These are phyloP conservation scores for Triticum turgidum DNA, from an alignment of 176 grass and related monocot species.

Conservation along the genomic window DNA sequence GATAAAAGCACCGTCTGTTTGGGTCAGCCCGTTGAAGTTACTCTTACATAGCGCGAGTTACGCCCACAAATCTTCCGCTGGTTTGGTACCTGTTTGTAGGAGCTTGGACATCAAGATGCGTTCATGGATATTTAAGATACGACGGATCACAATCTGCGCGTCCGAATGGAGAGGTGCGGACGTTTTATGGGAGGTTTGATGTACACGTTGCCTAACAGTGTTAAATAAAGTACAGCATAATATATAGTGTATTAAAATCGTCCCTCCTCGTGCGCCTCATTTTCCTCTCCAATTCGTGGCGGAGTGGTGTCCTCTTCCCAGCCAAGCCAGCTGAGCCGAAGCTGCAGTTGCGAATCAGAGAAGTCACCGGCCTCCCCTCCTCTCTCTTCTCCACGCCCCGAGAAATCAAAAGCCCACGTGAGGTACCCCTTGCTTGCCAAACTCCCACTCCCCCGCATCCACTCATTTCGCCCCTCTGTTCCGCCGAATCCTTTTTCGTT, in stretches of 20 bases:
- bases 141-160: too few species aligned
- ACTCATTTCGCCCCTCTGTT: conserved; percentile 4
- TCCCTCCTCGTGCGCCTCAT: not conserved
- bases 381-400: not conserved
- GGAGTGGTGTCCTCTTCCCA: conserved; percentile 19
- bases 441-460: conserved; percentile 21
- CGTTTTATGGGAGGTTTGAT: too few species aligned
- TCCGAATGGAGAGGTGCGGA: too few species aligned
- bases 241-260: not conserved
- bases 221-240: not conserved
- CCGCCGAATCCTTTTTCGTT: not conserved
- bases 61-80: not conserved
- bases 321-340: not conserved
- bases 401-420: conserved; percentile 26
- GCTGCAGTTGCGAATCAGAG: not conserved
- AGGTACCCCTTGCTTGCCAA: conserved; percentile 32
- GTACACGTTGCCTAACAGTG: too few species aligned
- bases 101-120: not conserved
- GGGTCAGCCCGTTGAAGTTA: too few species aligned
- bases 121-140: too few species aligned
- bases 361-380: not conserved
- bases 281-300: not conserved
- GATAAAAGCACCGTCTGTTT: too few species aligned
- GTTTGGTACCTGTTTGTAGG: not conserved
- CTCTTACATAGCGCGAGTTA: not conserved